Base-by-base conservation (phyloP, 1,139 yeast genomes). In the Eremothecium gossypii region DNA sequence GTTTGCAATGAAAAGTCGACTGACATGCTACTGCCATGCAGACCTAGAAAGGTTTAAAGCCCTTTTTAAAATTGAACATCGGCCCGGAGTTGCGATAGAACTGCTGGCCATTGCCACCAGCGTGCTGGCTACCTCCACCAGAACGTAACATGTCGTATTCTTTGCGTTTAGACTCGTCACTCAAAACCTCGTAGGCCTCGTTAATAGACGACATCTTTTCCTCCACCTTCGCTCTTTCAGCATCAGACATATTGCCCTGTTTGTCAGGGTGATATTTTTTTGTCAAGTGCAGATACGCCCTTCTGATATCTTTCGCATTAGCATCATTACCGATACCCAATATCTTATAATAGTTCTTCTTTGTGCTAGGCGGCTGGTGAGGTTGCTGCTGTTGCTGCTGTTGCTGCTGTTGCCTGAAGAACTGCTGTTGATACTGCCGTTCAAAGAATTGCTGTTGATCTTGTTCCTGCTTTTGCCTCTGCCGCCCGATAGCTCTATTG, bases 191-290 rank as follows among this genome's bases (percentile, higher is more conserved):
- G 60, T 91, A 89, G 0, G 98, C 98, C 58, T 83, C 86, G 62
- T 91, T 91, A 49, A 91, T 84, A 41, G 82, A 89, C 44, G 94
- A 87, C 93, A 91, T 91, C 55, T 83, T 85, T 36, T 69, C 68
- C 61, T 86, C 94, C 33, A 83, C 82, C 48, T 83, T 74, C 26
- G 81, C 87, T n/a, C 77, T 72, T 50, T 86, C 77, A 17, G 82
- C 87, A 7, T 77, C 74, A 2, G 76, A 65, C 50, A 83, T 57
- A 32, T 79, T 86, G 27, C 78, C 79, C 57, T 77, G 79, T 63
- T 91, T 89, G 63, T 91, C 98, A 0, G 98, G 98, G 57, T 91
- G 98, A 60, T 73, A 84, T 57, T 79, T 79, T 56, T 83, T 79
- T 30, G 94, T 83, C 56, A 82, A 75, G 8, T 78, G 69, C 46